Evolutionary conservation across 2,329 filamentous ascomycete genomes (phyloP).

Genomic region (Colletotrichum plurivorum): DNA sequence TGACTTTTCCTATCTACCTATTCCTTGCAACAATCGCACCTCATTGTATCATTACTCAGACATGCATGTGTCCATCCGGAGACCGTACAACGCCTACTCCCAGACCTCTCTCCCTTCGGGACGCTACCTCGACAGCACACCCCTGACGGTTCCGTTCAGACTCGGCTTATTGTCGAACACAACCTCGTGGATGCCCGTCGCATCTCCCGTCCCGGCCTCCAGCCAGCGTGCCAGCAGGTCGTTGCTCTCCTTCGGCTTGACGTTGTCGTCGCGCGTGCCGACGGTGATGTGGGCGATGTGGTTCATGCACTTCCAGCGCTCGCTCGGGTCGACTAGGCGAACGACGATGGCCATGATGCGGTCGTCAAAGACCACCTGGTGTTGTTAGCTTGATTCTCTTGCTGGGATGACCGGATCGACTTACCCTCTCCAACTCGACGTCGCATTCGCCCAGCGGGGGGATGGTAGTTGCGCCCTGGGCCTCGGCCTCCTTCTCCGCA

Average conservation of each 20-base stretch:
- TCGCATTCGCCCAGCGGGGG: slow-evolving; percentile 72
- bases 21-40: background rate
- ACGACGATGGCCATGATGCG: slow-evolving; percentile 94
- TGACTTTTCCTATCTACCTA: slow-evolving; percentile 11
- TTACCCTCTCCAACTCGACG: slow-evolving; percentile 73
- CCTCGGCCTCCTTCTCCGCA: slow-evolving; percentile 50
- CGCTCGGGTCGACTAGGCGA: slow-evolving; percentile 72
- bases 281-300: slow-evolving; percentile 88
- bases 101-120: background rate
- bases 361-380: slow-evolving; percentile 82
- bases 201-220: slow-evolving; percentile 62
- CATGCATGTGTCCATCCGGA: background rate
- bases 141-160: slow-evolving; percentile 63
- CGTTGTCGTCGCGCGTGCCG: slow-evolving; percentile 79
- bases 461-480: slow-evolving; percentile 49
- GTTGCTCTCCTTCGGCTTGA: slow-evolving; percentile 97
- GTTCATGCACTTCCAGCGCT: slow-evolving; percentile 80
- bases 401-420: slow-evolving; percentile 28
- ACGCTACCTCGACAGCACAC: slow-evolving; percentile 62
- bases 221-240: slow-evolving; percentile 84
- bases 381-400: slow-evolving; percentile 6
- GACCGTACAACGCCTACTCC: background rate
- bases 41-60: slow-evolving; percentile 14
- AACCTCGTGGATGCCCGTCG: slow-evolving; percentile 63
- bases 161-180: slow-evolving; percentile 64